phyloP scores from a whole-genome alignment of 106 monocot genomes.

The Phalaenopsis aphrodite region DNA sequence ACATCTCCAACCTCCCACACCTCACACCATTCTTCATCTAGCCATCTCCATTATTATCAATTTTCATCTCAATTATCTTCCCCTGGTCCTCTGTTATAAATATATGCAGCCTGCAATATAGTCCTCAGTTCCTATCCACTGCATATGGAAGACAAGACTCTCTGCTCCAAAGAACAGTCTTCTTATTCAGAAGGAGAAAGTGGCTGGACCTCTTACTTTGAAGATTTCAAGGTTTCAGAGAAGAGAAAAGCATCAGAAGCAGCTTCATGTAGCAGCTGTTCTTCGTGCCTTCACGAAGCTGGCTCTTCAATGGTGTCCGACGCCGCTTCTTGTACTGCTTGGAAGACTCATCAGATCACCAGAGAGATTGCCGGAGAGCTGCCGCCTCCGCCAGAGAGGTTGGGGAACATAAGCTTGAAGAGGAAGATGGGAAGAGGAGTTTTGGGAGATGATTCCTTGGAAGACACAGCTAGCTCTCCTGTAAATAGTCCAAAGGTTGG shows the following conservation, averaged over 20 bases:
- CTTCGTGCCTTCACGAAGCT: neutral
- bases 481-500: conserved; percentile 19
- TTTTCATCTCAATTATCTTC: no score
- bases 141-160: neutral
- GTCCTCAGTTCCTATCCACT: neutral
- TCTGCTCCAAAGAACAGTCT: neutral
- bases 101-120: neutral
- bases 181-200: conserved; percentile 12
- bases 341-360: neutral
- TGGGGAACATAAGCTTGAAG: conserved; percentile 18
- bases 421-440: conserved; percentile 9
- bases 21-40: no score
- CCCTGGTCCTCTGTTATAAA: neutral
- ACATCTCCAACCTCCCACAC: neutral
- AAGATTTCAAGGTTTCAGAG: conserved; percentile 13
- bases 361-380: neutral
- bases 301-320: conserved; percentile 33
- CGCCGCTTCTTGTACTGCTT: conserved; percentile 27
- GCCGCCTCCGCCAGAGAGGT: neutral
- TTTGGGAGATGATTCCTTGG: conserved; percentile 24
- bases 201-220: conserved; percentile 20
- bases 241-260: neutral
- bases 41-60: no score
- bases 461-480: conserved; percentile 47
- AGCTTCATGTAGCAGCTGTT: neutral